Percentiles rank a stretch among this genome's conserved stretches.
These are phyloP conservation scores for Penicillium italicum DNA, from an alignment of 2,329 filamentous ascomycete species.

Conservation along the genomic window DNA sequence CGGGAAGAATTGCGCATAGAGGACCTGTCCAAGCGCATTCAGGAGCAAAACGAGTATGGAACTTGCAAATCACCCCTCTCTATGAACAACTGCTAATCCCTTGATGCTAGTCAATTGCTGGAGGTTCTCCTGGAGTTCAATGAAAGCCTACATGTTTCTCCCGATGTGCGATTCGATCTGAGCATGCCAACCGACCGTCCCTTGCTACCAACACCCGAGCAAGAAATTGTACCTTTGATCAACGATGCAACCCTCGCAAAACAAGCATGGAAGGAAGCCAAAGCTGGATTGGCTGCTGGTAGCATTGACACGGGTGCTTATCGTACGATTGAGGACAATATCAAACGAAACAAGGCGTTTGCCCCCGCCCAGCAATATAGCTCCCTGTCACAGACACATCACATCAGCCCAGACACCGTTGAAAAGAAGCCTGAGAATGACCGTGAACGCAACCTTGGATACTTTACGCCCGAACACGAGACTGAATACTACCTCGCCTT, in stretches of 20 bases:
- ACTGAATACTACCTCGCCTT: conserved; percentile 41
- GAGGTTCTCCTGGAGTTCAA: conserved; percentile 90
- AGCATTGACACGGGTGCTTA: conserved; percentile 36
- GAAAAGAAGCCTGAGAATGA: conserved; percentile 19
- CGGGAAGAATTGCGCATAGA: conserved; percentile 77
- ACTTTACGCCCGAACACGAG: conserved; percentile 45
- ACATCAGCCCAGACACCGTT: conserved; percentile 21
- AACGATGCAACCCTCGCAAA: conserved; percentile 34
- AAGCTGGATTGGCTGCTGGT: conserved; percentile 35
- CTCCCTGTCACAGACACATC: conserved; percentile 32
- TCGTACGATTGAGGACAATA: conserved; percentile 37
- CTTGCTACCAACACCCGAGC: conserved; percentile 47
- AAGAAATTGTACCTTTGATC: conserved; percentile 32
- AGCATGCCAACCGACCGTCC: conserved; percentile 44
- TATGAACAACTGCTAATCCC: conserved; percentile 7
- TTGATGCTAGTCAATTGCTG: conserved; percentile 68
- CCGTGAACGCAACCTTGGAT: conserved; percentile 39
- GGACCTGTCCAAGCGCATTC: conserved; percentile 75
- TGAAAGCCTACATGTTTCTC: conserved; percentile 71
- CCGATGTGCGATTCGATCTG: conserved; percentile 71
- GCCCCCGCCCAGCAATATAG: conserved; percentile 35
- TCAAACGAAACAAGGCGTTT: conserved; percentile 41
- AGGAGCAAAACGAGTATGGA: conserved; percentile 86
- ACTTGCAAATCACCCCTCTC: neutral
- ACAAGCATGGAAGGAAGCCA: conserved; percentile 40